These are phyloP conservation scores for Isoetes taiwanensis DNA, from an alignment of 75 land plant species.

Conservation along the genomic window DNA sequence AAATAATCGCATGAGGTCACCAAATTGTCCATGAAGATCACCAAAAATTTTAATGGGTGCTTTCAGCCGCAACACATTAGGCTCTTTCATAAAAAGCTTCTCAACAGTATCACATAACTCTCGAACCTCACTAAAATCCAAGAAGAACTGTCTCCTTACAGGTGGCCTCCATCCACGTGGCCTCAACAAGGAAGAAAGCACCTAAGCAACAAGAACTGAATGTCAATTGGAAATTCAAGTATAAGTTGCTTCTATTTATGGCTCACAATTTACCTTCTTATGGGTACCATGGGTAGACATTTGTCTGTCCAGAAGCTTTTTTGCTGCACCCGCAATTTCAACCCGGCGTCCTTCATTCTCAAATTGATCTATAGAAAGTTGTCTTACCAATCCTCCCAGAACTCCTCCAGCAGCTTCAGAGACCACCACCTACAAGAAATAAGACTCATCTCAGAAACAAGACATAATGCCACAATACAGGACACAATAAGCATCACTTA, in stretches of 20 bases:
- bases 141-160: conserved; percentile 45
- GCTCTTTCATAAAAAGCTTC: conserved; percentile 71
- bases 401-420: not conserved
- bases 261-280: not conserved
- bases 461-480: no score
- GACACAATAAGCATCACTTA: no score
- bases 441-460: no score
- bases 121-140: conserved; percentile 70
- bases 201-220: conserved; percentile 33
- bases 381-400: not conserved
- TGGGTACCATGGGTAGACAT: not conserved
- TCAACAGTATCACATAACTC: conserved; percentile 83
- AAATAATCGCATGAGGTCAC: conserved; percentile 81
- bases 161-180: conserved; percentile 85
- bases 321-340: not conserved
- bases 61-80: conserved; percentile 59
- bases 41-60: conserved; percentile 91
- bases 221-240: no score
- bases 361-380: not conserved
- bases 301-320: not conserved
- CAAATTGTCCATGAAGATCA: conserved; percentile 92
- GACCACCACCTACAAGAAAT: not conserved
- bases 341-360: not conserved
- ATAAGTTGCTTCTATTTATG: no score
- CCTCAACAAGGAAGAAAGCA: conserved; percentile 47